These are phyloP conservation scores for Pholiota adiposa DNA, from an alignment of 1,284 basidiomycete genomes.

Conservation along the genomic window DNA sequence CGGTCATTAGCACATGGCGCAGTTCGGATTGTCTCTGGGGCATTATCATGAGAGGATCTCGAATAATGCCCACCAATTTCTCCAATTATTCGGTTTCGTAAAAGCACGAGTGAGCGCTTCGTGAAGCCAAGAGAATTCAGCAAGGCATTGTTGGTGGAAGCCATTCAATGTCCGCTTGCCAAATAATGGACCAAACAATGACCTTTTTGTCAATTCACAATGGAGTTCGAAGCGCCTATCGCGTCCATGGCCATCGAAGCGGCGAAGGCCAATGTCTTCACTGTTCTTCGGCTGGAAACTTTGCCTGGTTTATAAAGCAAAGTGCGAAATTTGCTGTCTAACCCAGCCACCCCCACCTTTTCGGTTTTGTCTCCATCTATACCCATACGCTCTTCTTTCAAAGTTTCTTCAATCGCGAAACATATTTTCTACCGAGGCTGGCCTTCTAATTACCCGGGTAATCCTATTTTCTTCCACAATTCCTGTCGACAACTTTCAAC, in stretches of 20 bases:
- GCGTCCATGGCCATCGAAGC: not conserved
- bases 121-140: conserved; percentile 3
- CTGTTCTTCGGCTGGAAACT: conserved; percentile 20
- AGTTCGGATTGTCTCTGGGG: too few species aligned
- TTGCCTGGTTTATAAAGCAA: conserved; percentile 21
- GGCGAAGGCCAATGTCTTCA: not conserved
- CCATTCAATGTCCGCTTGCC: conserved; percentile 19
- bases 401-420: conserved; percentile 6
- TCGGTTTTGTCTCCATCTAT: conserved; percentile 24
- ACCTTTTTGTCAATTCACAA: conserved; percentile 13
- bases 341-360: conserved; percentile 16
- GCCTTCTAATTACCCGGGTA: conserved; percentile 37
- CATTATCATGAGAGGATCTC: not conserved
- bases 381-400: conserved; percentile 20
- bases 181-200: conserved; percentile 18
- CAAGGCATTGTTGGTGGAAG: conserved; percentile 16
- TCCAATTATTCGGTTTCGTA: not conserved
- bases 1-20: too few species aligned
- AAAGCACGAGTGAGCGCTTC: not conserved
- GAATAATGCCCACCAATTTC: not conserved
- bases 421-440: conserved; percentile 33
- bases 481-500: not conserved
- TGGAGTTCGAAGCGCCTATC: conserved; percentile 6
- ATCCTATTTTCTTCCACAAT: conserved; percentile 25
- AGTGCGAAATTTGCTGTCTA: conserved; percentile 13